Conservation (phyloP, 208 protist species). For the Leishmania aethiopica region DNA sequence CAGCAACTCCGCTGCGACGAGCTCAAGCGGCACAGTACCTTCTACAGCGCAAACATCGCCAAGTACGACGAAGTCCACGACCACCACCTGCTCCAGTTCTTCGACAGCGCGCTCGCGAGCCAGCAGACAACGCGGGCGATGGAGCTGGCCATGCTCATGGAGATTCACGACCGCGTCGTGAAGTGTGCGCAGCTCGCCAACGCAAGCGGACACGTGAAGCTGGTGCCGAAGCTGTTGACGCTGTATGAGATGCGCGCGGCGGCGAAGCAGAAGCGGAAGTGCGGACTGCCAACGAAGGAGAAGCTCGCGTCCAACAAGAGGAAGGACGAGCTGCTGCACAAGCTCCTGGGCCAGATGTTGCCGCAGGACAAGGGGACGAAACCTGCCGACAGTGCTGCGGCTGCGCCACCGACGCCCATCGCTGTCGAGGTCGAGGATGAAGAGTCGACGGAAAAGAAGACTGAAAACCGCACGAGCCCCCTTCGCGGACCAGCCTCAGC, state of each 20-base stretch:
- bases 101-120: conserved; percentile 56
- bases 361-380: conserved; percentile 10
- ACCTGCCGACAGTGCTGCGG: not conserved
- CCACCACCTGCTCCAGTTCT: conserved; percentile 75
- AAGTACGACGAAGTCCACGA: conserved; percentile 82
- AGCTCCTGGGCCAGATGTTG: conserved; percentile 47
- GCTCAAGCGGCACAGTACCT: conserved; percentile 68
- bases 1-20: conserved; percentile 78
- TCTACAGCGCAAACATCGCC: conserved; percentile 75
- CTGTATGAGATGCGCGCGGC: conserved; percentile 74
- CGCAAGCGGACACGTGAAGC: conserved; percentile 49
- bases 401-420: not conserved
- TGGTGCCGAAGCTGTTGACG: conserved; percentile 74
- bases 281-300: conserved; percentile 70
- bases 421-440: not conserved
- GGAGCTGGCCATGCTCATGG: conserved; percentile 79
- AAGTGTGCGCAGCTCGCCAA: conserved; percentile 72
- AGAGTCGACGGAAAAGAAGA: not conserved
- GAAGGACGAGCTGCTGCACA: conserved; percentile 70
- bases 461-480: conserved; percentile 2
- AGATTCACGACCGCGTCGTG: conserved; percentile 83
- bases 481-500: not conserved
- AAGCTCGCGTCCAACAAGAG: conserved; percentile 60
- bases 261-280: conserved; percentile 60
- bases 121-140: conserved; percentile 79